Conservation (phyloP, 176 grass and related monocot species). For the Zoysia pacifica region DNA sequence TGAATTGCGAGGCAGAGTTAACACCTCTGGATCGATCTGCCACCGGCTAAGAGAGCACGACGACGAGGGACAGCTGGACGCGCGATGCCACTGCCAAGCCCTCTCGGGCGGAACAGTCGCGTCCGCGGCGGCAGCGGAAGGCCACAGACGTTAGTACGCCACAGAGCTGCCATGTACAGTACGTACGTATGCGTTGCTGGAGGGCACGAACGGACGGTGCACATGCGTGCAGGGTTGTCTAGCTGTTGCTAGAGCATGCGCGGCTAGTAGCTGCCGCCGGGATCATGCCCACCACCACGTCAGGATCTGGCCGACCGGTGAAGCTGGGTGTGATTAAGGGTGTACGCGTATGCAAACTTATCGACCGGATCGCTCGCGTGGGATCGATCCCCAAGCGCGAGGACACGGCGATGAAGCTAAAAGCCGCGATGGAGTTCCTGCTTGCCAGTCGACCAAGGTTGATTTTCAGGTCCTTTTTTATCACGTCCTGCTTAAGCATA, state of each 20-base stretch:
- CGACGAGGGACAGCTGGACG: slow-evolving; percentile 12
- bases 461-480: too few relatives aligned
- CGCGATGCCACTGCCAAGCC: background rate
- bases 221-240: slow-evolving; percentile 6
- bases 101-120: slow-evolving; percentile 9
- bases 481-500: too few relatives aligned
- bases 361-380: too few relatives aligned
- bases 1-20: background rate
- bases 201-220: slow-evolving; percentile 7
- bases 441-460: too few relatives aligned
- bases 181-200: slow-evolving; percentile 36
- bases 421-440: too few relatives aligned
- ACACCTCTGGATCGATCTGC: slow-evolving; percentile 25
- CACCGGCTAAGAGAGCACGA: background rate
- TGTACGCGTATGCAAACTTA: background rate
- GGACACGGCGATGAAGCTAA: too few relatives aligned
- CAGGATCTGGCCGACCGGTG: slow-evolving; percentile 4
- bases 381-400: too few relatives aligned
- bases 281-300: background rate
- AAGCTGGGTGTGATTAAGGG: slow-evolving; percentile 27
- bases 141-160: background rate
- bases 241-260: background rate
- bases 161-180: background rate
- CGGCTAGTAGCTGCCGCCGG: background rate
- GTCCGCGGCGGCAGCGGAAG: background rate